Percentiles rank a stretch among this genome's conserved stretches.
These are phyloP conservation scores for Verbascum thapsus DNA, from an alignment of 257 asterid genomes.

Conservation along the genomic window DNA sequence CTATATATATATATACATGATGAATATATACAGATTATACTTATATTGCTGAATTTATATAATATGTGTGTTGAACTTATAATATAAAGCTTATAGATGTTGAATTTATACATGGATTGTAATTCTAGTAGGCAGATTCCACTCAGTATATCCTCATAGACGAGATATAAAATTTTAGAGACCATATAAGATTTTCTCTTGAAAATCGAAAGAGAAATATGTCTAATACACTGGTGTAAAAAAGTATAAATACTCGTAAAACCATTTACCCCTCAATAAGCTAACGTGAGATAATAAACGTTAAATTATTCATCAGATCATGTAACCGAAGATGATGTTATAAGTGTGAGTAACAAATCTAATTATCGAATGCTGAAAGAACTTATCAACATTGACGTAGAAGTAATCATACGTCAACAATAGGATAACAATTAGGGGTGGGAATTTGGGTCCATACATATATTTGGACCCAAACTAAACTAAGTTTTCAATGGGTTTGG, in stretches of 20 bases:
- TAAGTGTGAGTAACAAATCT: not conserved
- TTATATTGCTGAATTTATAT: too few relatives aligned
- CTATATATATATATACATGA: too few relatives aligned
- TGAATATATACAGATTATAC: too few relatives aligned
- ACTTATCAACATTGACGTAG: not conserved
- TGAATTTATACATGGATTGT: too few relatives aligned
- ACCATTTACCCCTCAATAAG: not conserved
- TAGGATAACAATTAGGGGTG: too few relatives aligned
- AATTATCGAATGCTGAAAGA: not conserved
- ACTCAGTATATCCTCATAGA: conserved; percentile 4
- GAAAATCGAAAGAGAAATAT: not conserved
- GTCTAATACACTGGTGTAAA: not conserved
- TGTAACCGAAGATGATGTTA: not conserved
- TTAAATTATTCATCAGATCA: not conserved
- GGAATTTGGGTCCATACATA: too few relatives aligned
- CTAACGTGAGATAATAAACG: not conserved
- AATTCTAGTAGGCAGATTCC: not conserved
- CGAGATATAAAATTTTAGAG: not conserved
- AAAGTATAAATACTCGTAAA: not conserved
- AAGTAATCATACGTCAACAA: too few relatives aligned
- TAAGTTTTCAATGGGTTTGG: too few relatives aligned
- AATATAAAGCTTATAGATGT: too few relatives aligned
- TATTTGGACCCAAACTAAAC: too few relatives aligned
- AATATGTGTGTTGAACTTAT: too few relatives aligned
- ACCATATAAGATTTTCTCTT: not conserved